phyloP scores from a whole-genome alignment of 2,329 filamentous ascomycete genomes.

The Phyllosticta paracitricarpa region DNA sequence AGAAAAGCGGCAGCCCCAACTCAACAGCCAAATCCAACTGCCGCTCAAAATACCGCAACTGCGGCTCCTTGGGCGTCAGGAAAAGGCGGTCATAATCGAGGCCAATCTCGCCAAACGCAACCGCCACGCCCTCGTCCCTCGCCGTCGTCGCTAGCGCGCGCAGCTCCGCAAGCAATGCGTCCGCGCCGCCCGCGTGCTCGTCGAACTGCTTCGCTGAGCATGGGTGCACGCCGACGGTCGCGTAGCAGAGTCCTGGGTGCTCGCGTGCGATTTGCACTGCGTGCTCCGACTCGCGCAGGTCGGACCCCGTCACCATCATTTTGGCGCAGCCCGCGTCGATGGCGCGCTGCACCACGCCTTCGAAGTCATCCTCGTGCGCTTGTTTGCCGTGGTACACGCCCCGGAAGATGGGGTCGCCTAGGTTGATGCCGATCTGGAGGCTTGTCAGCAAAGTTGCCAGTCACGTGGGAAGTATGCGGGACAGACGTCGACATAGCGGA shows the following conservation, averaged over 20 bases:
- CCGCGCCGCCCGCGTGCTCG: constrained; percentile 43
- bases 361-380: constrained; percentile 62
- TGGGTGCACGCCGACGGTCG: constrained; percentile 88
- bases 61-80: constrained; percentile 66
- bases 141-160: constrained; percentile 48
- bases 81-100: constrained; percentile 92
- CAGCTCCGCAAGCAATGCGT: constrained; percentile 47
- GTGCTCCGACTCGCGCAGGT: constrained; percentile 65
- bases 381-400: constrained; percentile 76
- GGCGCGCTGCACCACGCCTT: constrained; percentile 69
- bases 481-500: constrained; percentile 4
- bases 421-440: constrained; percentile 78
- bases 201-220: constrained; percentile 78
- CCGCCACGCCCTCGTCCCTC: constrained; percentile 43
- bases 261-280: constrained; percentile 64
- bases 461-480: not conserved
- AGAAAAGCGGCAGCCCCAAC: constrained; percentile 75
- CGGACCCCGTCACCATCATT: constrained; percentile 88
- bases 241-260: constrained; percentile 72
- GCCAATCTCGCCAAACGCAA: constrained; percentile 88
- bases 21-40: constrained; percentile 72
- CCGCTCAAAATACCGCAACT: constrained; percentile 73
- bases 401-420: constrained; percentile 83
- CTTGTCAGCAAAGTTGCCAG: not conserved
- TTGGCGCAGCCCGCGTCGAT: constrained; percentile 71